phyloP scores from a whole-genome alignment of 2,329 filamentous ascomycete genomes.

The Alternaria sp. region DNA sequence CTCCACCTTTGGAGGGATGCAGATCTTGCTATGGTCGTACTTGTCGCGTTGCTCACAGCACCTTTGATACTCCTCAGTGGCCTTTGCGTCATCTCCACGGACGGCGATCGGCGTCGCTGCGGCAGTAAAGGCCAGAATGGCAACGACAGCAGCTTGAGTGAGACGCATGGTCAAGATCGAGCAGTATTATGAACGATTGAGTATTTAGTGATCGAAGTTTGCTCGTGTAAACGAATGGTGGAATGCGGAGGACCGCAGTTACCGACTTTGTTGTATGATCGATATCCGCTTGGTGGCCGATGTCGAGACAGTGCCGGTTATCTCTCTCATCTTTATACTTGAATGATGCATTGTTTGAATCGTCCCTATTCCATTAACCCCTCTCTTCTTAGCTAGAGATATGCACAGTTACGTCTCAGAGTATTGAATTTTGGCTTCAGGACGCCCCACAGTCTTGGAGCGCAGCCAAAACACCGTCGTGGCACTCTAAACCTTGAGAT shows the following conservation, averaged over 20 bases:
- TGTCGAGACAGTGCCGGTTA: neutral
- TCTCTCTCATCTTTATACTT: conserved; percentile 13
- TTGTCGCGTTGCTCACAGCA: conserved; percentile 11
- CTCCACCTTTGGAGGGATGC: conserved; percentile 1
- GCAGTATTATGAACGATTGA: neutral
- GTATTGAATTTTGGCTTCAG: neutral
- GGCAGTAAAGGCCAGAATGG: conserved; percentile 22
- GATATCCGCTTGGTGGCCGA: conserved; percentile 9
- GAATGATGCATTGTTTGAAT: neutral
- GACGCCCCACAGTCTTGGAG: neutral
- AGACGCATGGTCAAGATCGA: conserved; percentile 19
- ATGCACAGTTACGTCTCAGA: neutral
- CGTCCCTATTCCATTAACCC: too few relatives aligned
- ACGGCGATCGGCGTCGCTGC: conserved; percentile 21
- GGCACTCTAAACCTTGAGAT: neutral
- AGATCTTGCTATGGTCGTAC: conserved; percentile 4
- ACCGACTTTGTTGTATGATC: conserved; percentile 3
- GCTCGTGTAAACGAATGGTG: conserved; percentile 6
- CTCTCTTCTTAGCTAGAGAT: neutral
- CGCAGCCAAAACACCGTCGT: neutral
- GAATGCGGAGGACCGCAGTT: conserved; percentile 6
- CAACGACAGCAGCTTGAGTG: conserved; percentile 22
- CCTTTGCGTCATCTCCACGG: conserved; percentile 14
- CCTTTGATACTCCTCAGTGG: conserved; percentile 15
- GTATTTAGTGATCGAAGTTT: conserved; percentile 7